Evolutionary conservation across 2,329 filamentous ascomycete species (phyloP), one percentile per base, ranked within the genome.

Genomic region (Neonectria neomacrospora): DNA sequence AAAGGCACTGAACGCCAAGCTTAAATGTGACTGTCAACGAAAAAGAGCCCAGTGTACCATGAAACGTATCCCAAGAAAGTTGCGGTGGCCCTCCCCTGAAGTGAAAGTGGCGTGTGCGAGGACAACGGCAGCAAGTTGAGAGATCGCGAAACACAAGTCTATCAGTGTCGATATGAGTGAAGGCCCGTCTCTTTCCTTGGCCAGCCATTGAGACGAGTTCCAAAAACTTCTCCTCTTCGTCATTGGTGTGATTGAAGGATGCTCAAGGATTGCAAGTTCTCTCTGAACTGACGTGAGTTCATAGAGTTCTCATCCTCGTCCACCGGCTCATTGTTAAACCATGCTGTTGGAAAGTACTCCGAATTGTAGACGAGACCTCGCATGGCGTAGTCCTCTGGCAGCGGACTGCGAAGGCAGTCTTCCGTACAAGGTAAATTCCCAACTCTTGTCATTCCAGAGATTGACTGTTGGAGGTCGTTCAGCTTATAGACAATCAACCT

Each of bases 401-500:
- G 5, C 3, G 23, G 39, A 9, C 39, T 16, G 4, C 18, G 53
- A 22, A n/a, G 14, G 34, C 45, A 26, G 5, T 45, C 41, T 10
- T 45, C n/a, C 1, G 11, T 11, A 22, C 0, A 7, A 16, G 54
- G 20, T 42, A 56, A 48, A 5, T 20, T 10, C 12, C 30, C 12
- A 3, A n/a, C 32, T 5, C 6, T 20, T 16, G 3, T 41, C 5
- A 7, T 5, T 39, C 41, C 12, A 3, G 1, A 2, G 2, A 16
- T 39, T 39, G 37, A n/a, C 1, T 9, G 7, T 9, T 9, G n/a
- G 4, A 78, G 54, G 2, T 73, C 71, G 63, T 84, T 85, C 2
- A 84, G 72, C 69, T 76, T 78, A 4, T 71, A 71, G 64, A 69
- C 78, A 58, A 73, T 75, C 3, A 75, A 72, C 28, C 80, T 77